Evolutionary conservation across 1,284 basidiomycete species (phyloP), one percentile per base, ranked within the genome.

Genomic region (Puccinia hordei): DNA sequence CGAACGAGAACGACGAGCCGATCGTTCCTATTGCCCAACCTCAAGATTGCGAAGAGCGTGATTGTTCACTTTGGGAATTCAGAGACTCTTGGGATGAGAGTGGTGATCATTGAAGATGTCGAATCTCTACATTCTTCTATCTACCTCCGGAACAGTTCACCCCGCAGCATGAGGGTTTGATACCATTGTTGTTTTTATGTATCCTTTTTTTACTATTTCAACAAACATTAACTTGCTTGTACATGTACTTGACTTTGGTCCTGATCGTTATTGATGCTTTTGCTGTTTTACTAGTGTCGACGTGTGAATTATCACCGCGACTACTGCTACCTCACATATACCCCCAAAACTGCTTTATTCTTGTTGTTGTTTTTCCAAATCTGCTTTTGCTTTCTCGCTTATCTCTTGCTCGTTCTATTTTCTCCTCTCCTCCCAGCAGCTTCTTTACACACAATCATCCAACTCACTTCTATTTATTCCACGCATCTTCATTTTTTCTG

Each of bases 21-120:
- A 73, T 63, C n/a, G 66, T 73, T 35, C 69, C 71, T 33, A 51
- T 63, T 19, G 59, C 78, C 12, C 30, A 41, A 53, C 51, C 57
- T 19, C 69, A 80, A 46, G 46, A 73, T 13, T 73, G 71, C 53
- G 41, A 73, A 27, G 78, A 73, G 35, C 68, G 77, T 3, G 78
- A 80, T 55, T 80, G 78, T 57, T 33, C 35, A 17, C 46, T 59
- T 17, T 80, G 78, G 78, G 71, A 73, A 24, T 80, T 80, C 41
- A 53, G 55, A 65, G 71, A 80, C 38, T 59, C 68, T 44, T 80
- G 78, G 78, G 53, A 80, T 55, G 24, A 35, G 24, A 17, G 68
- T 4, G 33, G 68, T 69, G 33, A 63, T 41, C 22, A 63, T 38
- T n/a, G 35, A 63, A 63, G 22, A 38, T 63, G 4, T n/a, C 35